These are phyloP conservation scores for Meyerozyma athensensis DNA, from an alignment of 1,139 yeast genomes.

Conservation along the genomic window DNA sequence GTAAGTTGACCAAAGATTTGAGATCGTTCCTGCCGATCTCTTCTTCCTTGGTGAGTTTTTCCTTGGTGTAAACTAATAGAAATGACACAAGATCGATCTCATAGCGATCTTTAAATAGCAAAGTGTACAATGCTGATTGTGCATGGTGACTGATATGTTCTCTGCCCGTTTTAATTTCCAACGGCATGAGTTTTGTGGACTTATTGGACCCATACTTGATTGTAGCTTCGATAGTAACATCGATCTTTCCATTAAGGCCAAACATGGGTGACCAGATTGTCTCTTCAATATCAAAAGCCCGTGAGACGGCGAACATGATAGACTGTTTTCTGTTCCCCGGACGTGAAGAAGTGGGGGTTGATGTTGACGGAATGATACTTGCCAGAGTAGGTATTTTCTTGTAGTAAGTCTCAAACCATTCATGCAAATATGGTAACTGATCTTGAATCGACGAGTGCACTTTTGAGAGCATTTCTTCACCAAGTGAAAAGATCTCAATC, in stretches of 20 bases:
- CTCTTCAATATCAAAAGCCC: conserved; percentile 81
- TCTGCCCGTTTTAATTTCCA: conserved; percentile 87
- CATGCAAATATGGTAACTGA: conserved; percentile 54
- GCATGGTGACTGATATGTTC: conserved; percentile 71
- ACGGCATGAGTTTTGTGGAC: conserved; percentile 57
- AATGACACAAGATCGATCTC: conserved; percentile 61
- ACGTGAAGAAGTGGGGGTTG: background rate
- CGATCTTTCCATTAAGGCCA: conserved; percentile 90
- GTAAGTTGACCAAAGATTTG: conserved; percentile 55
- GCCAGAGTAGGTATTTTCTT: conserved; percentile 18
- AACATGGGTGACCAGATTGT: conserved; percentile 86
- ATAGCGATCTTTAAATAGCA: conserved; percentile 76
- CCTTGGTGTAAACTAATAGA: conserved; percentile 70
- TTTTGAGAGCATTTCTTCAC: conserved; percentile 45
- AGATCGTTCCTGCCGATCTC: conserved; percentile 55
- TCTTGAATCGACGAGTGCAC: conserved; percentile 37
- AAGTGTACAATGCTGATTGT: conserved; percentile 81
- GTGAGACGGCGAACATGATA: conserved; percentile 49
- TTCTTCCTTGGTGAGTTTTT: conserved; percentile 49
- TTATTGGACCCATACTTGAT: conserved; percentile 20
- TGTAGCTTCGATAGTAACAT: conserved; percentile 72
- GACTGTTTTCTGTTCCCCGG: conserved; percentile 32
- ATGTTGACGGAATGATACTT: conserved; percentile 23
- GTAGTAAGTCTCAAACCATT: conserved; percentile 57
- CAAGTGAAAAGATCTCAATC: conserved; percentile 55